Percentiles rank a stretch among this genome's conserved stretches.
These are phyloP conservation scores for Fusarium clavum DNA, from an alignment of 2,329 filamentous ascomycete genomes.

Conservation along the genomic window DNA sequence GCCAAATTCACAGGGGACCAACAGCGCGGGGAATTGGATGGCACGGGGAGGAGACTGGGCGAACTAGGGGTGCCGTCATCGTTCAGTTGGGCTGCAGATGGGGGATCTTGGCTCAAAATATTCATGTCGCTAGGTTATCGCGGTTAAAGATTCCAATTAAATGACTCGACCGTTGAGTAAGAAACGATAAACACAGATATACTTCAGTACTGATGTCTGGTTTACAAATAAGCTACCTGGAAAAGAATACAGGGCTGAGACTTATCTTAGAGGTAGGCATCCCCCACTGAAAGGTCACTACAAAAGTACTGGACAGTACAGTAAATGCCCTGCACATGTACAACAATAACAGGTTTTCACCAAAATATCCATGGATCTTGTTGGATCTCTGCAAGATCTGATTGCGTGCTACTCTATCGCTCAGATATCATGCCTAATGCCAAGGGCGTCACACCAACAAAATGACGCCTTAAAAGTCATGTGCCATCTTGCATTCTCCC, in stretches of 20 bases:
- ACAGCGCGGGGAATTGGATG: conserved; percentile 34
- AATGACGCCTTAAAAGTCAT: conserved; percentile 40
- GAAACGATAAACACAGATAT: not conserved
- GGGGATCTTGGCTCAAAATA: not conserved
- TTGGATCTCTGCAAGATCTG: conserved; percentile 21
- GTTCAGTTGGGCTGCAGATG: conserved; percentile 11
- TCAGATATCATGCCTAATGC: conserved; percentile 1
- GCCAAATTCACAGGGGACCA: conserved; percentile 33
- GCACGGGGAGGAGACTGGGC: conserved; percentile 29
- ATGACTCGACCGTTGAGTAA: not conserved
- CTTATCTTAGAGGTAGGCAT: not conserved
- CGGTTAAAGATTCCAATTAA: conserved; percentile 1
- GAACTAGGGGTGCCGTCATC: conserved; percentile 27
- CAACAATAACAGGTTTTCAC: conserved; percentile 12
- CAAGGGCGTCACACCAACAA: conserved; percentile 10
- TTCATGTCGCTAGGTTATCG: conserved; percentile 14
- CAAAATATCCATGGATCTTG: not conserved
- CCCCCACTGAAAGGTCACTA: not conserved
- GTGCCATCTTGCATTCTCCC: conserved; percentile 35
- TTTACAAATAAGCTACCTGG: not conserved
- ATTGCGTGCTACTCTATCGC: conserved; percentile 35
- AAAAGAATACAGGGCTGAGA: not conserved
- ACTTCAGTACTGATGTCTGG: not conserved
- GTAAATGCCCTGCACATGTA: not conserved
- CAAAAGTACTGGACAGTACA: conserved; percentile 1